Base-by-base conservation (phyloP, 2,329 filamentous ascomycete species). In the Scedosporium aurantiacum region DNA sequence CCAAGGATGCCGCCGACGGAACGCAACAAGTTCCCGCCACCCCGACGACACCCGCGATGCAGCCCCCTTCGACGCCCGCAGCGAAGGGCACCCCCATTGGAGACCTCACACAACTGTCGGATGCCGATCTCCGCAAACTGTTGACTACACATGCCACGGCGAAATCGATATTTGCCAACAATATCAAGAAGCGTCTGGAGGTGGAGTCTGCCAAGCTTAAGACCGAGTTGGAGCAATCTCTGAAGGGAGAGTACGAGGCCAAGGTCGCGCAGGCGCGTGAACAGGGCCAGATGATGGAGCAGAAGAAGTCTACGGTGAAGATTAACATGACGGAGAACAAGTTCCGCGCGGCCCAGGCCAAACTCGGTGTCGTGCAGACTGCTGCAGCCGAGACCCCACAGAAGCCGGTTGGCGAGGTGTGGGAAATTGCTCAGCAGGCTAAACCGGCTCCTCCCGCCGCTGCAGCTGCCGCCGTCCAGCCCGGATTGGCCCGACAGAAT, bases 381-480 rank as follows among this genome's bases (percentile, higher is more conserved):
- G 92, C 93, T 12, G 91, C 88, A 0, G 81, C 80, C n/a, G 88
- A 96, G 57, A 97, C 92, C 0, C 93, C 93, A 0, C 81, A 93
- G 67, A 86, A 85, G 70, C 84, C 91, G 0, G 91, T 97, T 3
- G 83, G 78, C 8, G 91, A 97, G 72, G 92, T 97, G 0, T 97
- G 90, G 89, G 85, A 88, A 65, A 76, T 89, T 60, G 91, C 88
- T 0, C 92, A 93, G 73, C 78, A 60, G 21, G 69, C 73, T 23
- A 70, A 71, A 47, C 60, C 63, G 55, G 32, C 63, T 32, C 41
- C 50, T 18, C 58, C 59, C 4, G 16, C 60, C 25, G 47, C 62
- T 10, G 5, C 50, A 7, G 57, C 59, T 4, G 16, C 60, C 21
- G 40, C 62, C 12, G 5, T 18, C 18, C 18, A 47, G 54, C 60